These are phyloP conservation scores for Rostrohypoxylon terebratum DNA, from an alignment of 495 filamentous ascomycete species.

Conservation along the genomic window DNA sequence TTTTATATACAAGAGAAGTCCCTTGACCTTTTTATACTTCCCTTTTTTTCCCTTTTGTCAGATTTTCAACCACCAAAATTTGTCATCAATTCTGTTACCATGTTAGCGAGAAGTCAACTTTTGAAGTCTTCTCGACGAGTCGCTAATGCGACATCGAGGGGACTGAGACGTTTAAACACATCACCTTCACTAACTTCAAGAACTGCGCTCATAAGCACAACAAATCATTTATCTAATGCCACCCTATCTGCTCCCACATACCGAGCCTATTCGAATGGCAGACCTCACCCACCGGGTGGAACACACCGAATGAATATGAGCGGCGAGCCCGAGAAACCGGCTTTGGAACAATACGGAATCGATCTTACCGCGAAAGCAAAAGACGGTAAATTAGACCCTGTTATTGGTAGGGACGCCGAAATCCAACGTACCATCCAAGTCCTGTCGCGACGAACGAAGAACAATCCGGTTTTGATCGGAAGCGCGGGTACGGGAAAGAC, in stretches of 20 bases:
- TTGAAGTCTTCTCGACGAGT: constrained; percentile 52
- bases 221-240: constrained; percentile 28
- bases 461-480: constrained; percentile 95
- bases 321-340: constrained; percentile 81
- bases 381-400: constrained; percentile 92
- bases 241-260: constrained; percentile 46
- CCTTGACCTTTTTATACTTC: constrained; percentile 22
- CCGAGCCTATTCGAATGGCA: constrained; percentile 79
- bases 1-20: constrained; percentile 28
- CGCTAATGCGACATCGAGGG: constrained; percentile 50
- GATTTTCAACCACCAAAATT: neutral
- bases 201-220: constrained; percentile 38
- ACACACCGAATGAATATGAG: constrained; percentile 93
- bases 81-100: constrained; percentile 28
- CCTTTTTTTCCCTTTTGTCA: neutral
- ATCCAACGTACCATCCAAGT: constrained; percentile 96
- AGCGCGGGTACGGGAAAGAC: constrained; percentile 95
- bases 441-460: constrained; percentile 92
- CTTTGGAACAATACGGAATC: constrained; percentile 89
- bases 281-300: constrained; percentile 88
- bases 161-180: constrained; percentile 38
- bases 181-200: constrained; percentile 44
- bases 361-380: constrained; percentile 89
- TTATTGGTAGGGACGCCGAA: constrained; percentile 91
- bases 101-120: constrained; percentile 57